Evolutionary conservation across 352 stramenopile species (phyloP), one percentile per base, ranked within the genome.

Genomic region (Globisporangium barbulae): DNA sequence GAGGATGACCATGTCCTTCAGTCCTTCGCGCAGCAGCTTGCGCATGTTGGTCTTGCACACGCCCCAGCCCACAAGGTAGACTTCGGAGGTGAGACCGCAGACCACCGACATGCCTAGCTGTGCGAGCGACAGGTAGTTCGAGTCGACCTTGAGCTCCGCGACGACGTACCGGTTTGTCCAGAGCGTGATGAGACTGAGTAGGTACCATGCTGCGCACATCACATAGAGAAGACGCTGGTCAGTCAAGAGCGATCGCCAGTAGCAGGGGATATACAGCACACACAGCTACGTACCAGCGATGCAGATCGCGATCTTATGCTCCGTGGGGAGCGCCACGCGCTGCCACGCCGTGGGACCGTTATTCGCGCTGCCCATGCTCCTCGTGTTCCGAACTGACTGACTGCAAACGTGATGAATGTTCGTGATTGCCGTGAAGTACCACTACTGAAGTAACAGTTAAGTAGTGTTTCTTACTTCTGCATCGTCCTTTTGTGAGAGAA

Each of bases 81-180:
- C 63, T 68, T 94, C 85, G 19, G 76, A 91, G 30, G 69, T 59
- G 5, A 93, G 50, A 2, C 85, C 85, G 30, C 85, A 88, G 49
- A 89, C 59, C 12, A 94, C 83, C 28, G 85, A 94, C 78, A 90
- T 91, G 63, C 78, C 75, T 4, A 94, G 72, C 59, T 94, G 85
- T 7, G 81, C 76, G 9, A 94, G 64, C 30, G 85, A 94, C 49
- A 94, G 72, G 44, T 86, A 52, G 59, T 91, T 94, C 37, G 83
- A 91, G 67, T 93, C 82, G 25, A 94, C 72, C 13, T 75, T 74
- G 57, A 94, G 75, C 54, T 87, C 83, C 25, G 81, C 73, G 44
- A 94, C 79, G 35, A 94, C 76, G 67, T 88, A 94, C 59, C 84
- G 83, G 61, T 94, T 94, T 13, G 83, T 92, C 85, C 85, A 94